Evolutionary conservation across 2,329 filamentous ascomycete genomes (phyloP), one percentile per base, ranked within the genome.

Genomic region (Akanthomyces uredinophilus): DNA sequence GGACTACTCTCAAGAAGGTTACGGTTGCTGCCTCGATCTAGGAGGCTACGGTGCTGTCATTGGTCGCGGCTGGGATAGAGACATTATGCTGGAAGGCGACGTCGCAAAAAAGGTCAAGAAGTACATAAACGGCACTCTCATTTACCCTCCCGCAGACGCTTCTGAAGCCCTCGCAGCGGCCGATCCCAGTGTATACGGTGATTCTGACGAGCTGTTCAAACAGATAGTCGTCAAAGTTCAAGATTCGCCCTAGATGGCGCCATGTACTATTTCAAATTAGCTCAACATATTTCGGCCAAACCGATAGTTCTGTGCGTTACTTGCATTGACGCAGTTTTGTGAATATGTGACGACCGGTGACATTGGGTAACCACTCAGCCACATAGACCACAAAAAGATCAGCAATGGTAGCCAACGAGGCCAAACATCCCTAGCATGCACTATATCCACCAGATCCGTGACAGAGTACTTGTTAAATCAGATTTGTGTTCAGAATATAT

Each of bases 1-100:
- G 1, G 29, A 64, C 0, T 78, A 76, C 61, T 60, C 61, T 0
- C 75, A 78, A 59, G 35, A 66, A 1, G 60, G 50, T 0, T 77
- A 77, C 29, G 63, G 62, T 0, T 71, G 66, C 32, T 76, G 73
- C 46, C 69, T 78, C 2, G 75, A 76, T n/a, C 67, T 78, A 1
- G 76, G 76, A 0, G 50, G 65, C 0, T 70, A 66, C 63, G 74
- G 68, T 0, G 68, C 73, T 0, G 62, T 75, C 4, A 18, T 75
- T 29, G 61, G 66, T 5, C 29, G 43, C 3, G 75, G 74, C 0
- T 77, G 73, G 72, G 70, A 73, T 0, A 66, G 70, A 11, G 27
- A 73, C 10, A 65, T 75, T 0, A 65, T 65, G 35, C 5, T 74
- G 0, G 60, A 64, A 0, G 74, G 74, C 0, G 62, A 63, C 3